These are phyloP conservation scores for Pythium scleroteichum DNA, from an alignment of 352 stramenopile species.

Conservation along the genomic window DNA sequence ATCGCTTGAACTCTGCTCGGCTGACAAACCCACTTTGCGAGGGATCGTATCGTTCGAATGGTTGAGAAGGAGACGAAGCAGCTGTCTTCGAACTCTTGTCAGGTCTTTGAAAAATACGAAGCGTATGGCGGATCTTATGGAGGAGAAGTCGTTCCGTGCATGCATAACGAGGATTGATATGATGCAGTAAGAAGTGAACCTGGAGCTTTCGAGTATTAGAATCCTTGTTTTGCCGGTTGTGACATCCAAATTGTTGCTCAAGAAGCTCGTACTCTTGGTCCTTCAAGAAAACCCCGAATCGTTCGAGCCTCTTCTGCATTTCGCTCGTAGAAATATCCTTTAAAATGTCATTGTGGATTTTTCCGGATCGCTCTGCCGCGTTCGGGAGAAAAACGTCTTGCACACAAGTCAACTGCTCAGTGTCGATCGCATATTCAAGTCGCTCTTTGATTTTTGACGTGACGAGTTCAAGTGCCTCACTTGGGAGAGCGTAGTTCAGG, in stretches of 20 bases:
- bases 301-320: slow-evolving; percentile 20
- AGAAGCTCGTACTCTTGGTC: slow-evolving; percentile 22
- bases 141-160: slow-evolving; percentile 54
- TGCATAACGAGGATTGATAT: slow-evolving; percentile 56
- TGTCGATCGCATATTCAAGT: slow-evolving; percentile 61
- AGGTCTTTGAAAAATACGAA: slow-evolving; percentile 36
- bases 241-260: slow-evolving; percentile 15
- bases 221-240: background rate
- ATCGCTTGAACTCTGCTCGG: slow-evolving; percentile 67
- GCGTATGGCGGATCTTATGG: slow-evolving; percentile 64
- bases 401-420: slow-evolving; percentile 39
- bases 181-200: slow-evolving; percentile 52
- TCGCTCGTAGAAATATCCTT: slow-evolving; percentile 19
- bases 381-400: slow-evolving; percentile 39
- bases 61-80: slow-evolving; percentile 27
- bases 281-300: slow-evolving; percentile 24
- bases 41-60: slow-evolving; percentile 67
- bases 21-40: slow-evolving; percentile 43
- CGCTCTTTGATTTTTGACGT: slow-evolving; percentile 63
- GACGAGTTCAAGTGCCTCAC: slow-evolving; percentile 57
- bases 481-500: slow-evolving; percentile 48
- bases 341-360: slow-evolving; percentile 13
- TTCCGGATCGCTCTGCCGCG: background rate
- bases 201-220: slow-evolving; percentile 22
- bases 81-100: slow-evolving; percentile 32